Conservation (phyloP, 2,329 filamentous ascomycete species). For the Claviceps citrina region DNA sequence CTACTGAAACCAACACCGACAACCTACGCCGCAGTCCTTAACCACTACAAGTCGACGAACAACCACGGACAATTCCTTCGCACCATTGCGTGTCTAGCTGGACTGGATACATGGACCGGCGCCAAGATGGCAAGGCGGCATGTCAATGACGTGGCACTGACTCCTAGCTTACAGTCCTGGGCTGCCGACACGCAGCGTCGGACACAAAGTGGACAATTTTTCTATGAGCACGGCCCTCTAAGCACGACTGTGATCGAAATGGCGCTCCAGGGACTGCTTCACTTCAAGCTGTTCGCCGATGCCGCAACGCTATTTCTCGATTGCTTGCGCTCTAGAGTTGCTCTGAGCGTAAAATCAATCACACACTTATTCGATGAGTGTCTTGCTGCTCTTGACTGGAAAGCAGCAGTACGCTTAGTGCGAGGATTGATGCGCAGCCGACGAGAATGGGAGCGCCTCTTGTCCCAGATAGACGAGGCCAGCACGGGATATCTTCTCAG, state of each 20-base stretch:
- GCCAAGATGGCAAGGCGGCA: constrained; percentile 23
- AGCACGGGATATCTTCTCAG: constrained; percentile 15
- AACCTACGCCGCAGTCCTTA: constrained; percentile 33
- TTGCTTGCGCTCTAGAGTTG: constrained; percentile 21
- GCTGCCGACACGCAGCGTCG: constrained; percentile 12
- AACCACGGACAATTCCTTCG: constrained; percentile 28
- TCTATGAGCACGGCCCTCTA: constrained; percentile 26
- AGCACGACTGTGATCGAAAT: constrained; percentile 26
- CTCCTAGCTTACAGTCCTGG: constrained; percentile 16
- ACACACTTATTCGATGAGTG: constrained; percentile 26
- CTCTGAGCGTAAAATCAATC: constrained; percentile 18
- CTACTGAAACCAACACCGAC: constrained; percentile 31
- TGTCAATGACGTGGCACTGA: constrained; percentile 16
- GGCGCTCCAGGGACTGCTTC: constrained; percentile 32
- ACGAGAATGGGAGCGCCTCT: constrained; percentile 14
- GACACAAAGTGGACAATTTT: constrained; percentile 18
- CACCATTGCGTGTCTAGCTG: constrained; percentile 31
- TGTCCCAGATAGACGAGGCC: constrained; percentile 11
- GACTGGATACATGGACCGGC: constrained; percentile 24
- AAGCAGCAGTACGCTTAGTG: constrained; percentile 17
- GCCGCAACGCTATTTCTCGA: constrained; percentile 28
- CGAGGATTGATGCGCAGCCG: constrained; percentile 14
- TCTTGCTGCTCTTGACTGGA: constrained; percentile 26
- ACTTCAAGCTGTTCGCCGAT: constrained; percentile 29
- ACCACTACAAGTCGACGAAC: constrained; percentile 30